These are phyloP conservation scores for Pseudonitzschia multiseries DNA, from an alignment of 108 stramenopile genomes.

Conservation along the genomic window DNA sequence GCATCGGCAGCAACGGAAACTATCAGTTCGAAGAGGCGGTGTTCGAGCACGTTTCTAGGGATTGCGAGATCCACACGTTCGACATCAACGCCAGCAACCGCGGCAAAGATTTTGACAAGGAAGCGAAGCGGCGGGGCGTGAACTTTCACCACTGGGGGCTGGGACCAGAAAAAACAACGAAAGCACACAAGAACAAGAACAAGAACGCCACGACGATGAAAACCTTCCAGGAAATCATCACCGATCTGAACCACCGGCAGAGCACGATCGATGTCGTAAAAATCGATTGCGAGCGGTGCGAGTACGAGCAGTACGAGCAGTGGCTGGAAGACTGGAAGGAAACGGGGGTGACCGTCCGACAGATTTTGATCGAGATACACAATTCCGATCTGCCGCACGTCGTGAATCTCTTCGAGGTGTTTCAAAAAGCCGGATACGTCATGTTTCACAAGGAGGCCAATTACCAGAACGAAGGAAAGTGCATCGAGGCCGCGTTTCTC, in stretches of 20 bases:
- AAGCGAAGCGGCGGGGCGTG: neutral
- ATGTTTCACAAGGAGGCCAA: constrained; percentile 1
- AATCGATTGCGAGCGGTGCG: constrained; percentile 56
- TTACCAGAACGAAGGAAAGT: too few species aligned
- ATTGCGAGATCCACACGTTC: constrained; percentile 56
- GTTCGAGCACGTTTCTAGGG: neutral
- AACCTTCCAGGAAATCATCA: constrained; percentile 36
- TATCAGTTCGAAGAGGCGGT: constrained; percentile 34
- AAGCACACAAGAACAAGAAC: too few species aligned
- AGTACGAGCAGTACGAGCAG: constrained; percentile 36
- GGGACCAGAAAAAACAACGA: neutral
- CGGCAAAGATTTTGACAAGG: neutral
- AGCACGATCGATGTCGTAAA: constrained; percentile 52
- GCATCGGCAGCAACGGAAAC: constrained; percentile 34
- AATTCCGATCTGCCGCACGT: constrained; percentile 5
- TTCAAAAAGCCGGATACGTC: constrained; percentile 36
- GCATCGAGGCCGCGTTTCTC: too few species aligned
- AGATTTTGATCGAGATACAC: constrained; percentile 56
- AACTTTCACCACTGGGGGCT: constrained; percentile 47
- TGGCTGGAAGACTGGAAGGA: constrained; percentile 26
- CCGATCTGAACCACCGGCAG: constrained; percentile 32
- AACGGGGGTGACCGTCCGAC: constrained; percentile 25
- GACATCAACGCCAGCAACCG: constrained; percentile 18
- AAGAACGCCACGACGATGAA: constrained; percentile 29
- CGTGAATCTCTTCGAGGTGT: constrained; percentile 34